These are phyloP conservation scores for Bauhinia variegata DNA, from an alignment of 306 rosid genomes.

Conservation along the genomic window DNA sequence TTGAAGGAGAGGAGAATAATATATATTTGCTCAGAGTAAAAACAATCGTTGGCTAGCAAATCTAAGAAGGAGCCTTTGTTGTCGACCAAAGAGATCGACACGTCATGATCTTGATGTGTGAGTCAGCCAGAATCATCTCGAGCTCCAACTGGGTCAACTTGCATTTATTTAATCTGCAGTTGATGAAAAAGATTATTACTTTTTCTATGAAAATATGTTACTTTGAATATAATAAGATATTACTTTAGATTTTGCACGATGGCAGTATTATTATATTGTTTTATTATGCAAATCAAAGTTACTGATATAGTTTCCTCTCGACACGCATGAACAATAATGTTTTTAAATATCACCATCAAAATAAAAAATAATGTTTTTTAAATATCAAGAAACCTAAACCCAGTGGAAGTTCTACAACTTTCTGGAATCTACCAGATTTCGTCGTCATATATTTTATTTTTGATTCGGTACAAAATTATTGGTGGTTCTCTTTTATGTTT, in stretches of 20 bases:
- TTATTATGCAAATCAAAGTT: too few relatives aligned
- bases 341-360: too few relatives aligned
- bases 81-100: too few relatives aligned
- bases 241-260: neutral
- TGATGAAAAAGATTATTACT: neutral
- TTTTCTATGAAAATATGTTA: neutral
- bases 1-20: too few relatives aligned
- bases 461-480: constrained; percentile 17
- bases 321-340: neutral
- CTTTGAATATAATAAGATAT: neutral
- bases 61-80: neutral
- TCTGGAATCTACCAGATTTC: constrained; percentile 33
- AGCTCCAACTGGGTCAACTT: constrained; percentile 3
- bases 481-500: constrained; percentile 3
- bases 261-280: neutral
- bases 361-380: too few relatives aligned
- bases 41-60: too few relatives aligned
- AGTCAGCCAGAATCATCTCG: constrained; percentile 23
- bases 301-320: neutral
- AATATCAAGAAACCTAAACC: neutral
- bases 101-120: constrained; percentile 3
- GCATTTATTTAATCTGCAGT: neutral
- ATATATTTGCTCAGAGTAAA: too few relatives aligned
- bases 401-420: constrained; percentile 19
- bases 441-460: neutral